Base-by-base conservation (phyloP, 495 filamentous ascomycete species). In the Apodospora peruviana region DNA sequence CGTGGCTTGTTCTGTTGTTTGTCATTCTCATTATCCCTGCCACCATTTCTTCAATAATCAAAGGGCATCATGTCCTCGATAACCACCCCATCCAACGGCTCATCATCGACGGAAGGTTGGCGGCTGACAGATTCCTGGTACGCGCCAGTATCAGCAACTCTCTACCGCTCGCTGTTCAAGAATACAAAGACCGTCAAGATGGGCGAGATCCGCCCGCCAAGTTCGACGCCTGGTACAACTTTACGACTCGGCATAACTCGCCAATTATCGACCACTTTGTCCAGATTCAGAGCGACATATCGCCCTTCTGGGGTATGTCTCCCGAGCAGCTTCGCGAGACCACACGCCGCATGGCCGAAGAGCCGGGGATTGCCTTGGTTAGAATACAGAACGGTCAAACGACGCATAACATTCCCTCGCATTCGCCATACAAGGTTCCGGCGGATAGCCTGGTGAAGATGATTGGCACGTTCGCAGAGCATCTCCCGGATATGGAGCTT, bases 401-500 rank as follows among this genome's bases (percentile, higher is more conserved):
- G 5, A 68, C 66, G 17, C 64, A 75, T 27, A 74, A 64, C 21
- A 59, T 72, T 5, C 70, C 71, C 3, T 52, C 67, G 2, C 57
- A 40, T 55, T 73, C 44, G 65, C 72, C 50, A 63, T 65, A 81
- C 58, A 56, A 82, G 67, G 12, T 69, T 65, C 67, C 75, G 59
- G 23, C 87, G 66, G 81, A 84, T 67, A 79, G 77, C 27, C 76
- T 87, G 22, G 73, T 75, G 12, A 67, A 76, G 0, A 82, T 89
- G 71, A 83, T 90, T 36, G 72, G 81, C 29, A 67, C 75, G 1
- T 91, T 91, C 47, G 73, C 75, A n/a, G 55, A 84, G 49, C 73
- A 84, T 54, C 74, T 94, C 4, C 88, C 87, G 1, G 78, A 88
- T 44, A 88, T 94, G 86, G 84, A 88, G 50, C 66, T 94, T 29